Conservation (phyloP, 352 stramenopile genomes). For the Phytophthora tubulina region DNA sequence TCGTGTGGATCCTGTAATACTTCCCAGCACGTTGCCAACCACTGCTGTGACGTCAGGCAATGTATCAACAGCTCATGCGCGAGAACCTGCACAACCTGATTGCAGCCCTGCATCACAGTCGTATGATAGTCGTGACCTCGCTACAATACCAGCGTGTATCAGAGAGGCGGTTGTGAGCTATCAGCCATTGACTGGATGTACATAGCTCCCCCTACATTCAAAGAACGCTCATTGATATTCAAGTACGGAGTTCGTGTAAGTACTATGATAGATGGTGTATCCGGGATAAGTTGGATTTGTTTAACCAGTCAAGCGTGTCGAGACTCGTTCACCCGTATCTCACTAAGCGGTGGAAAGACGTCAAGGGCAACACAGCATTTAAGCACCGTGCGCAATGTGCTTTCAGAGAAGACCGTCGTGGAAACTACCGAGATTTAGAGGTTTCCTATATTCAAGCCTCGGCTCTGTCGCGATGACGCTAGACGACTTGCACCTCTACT, state of each 20-base stretch:
- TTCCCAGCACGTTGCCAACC: neutral
- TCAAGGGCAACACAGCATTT: neutral
- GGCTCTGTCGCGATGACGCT: neutral
- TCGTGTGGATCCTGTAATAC: neutral
- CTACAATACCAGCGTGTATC: neutral
- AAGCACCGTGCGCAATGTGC: neutral
- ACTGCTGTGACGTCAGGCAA: no score
- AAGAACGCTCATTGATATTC: neutral
- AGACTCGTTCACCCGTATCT: neutral
- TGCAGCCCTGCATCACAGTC: neutral
- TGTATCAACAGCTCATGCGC: neutral
- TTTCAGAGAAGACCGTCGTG: neutral
- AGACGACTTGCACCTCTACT: neutral
- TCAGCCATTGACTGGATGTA: neutral
- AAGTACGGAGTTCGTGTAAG: slow-evolving; percentile 1
- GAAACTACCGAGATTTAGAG: neutral
- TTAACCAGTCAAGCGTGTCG: slow-evolving; percentile 5
- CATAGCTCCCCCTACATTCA: neutral
- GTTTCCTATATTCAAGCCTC: neutral
- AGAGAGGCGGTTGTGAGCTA: neutral
- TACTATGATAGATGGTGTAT: neutral
- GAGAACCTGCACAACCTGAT: neutral
- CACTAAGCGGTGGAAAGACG: neutral
- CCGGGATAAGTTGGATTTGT: neutral
- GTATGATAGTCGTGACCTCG: neutral